Conservation (phyloP, 192 early-diverging fungal genomes). For the Backusella liffmaniae region DNA sequence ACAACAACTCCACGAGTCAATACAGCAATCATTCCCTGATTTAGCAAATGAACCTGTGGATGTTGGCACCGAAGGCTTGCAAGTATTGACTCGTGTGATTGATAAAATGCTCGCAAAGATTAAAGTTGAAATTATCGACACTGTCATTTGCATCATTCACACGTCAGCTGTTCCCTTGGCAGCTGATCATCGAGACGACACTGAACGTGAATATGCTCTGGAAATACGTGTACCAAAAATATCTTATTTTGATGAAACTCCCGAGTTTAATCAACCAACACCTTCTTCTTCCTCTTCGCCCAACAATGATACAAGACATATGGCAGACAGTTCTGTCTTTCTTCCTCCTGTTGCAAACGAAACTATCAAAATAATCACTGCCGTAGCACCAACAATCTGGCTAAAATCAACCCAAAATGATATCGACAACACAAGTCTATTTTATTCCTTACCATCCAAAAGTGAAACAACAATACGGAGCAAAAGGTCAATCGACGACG, state of each 20-base stretch:
- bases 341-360: conserved; percentile 37
- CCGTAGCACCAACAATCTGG: conserved; percentile 51
- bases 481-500: neutral
- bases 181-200: conserved; percentile 4
- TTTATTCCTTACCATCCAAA: conserved; percentile 9
- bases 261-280: conserved; percentile 36
- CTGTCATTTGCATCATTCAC: conserved; percentile 47
- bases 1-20: conserved; percentile 54
- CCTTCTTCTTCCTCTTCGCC: neutral
- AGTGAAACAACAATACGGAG: conserved; percentile 17
- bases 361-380: conserved; percentile 50
- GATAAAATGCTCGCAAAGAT: conserved; percentile 83
- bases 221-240: conserved; percentile 52
- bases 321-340: conserved; percentile 34
- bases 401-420: conserved; percentile 30
- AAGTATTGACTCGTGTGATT: conserved; percentile 77
- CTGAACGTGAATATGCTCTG: conserved; percentile 45
- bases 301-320: neutral
- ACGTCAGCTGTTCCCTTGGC: conserved; percentile 37
- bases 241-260: conserved; percentile 59
- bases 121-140: conserved; percentile 65
- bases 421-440: neutral
- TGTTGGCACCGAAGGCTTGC: conserved; percentile 60
- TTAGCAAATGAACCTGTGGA: conserved; percentile 25
- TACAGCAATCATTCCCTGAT: conserved; percentile 49